Base-by-base conservation (phyloP, 1,284 basidiomycete species). In the Tylopilus orsonianus region DNA sequence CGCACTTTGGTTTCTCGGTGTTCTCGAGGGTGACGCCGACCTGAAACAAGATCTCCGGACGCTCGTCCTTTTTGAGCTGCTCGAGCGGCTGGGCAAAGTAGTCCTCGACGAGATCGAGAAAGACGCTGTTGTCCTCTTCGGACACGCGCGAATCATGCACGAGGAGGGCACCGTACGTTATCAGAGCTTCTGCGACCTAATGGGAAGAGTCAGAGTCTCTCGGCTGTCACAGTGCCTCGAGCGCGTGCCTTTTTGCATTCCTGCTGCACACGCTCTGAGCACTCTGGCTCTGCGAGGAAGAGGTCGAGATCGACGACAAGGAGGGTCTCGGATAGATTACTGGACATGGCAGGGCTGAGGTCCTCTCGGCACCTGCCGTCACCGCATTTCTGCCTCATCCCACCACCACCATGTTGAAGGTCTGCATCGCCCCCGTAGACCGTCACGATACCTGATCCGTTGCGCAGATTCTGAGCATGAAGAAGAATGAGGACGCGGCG, bases 401-500 rank as follows among this genome's bases (percentile, higher is more conserved):
- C 49, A 57, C 50, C 52, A 58, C 22, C 49, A 55, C 54, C 50
- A 75, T 75, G 74, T 70, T 75, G 62, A 75, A 76, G 70, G 74
- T 75, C 48, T 49, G 70, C 58, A 22, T 4, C 23, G 26, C n/a
- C 50, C 13, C 27, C 30, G 5, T 22, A 16, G 42, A 34, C 34
- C 3, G 2, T 5, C 10, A 6, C 36, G 37, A 43, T 44, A 46
- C 4, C 48, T 54, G 36, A 59, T 44, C 37, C 18, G 20, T 44
- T 32, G 33, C 30, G 19, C 60, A 97, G 94, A 96, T 97, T 64
- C 97, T 94, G 89, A 91, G 85, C 59, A 90, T 97, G 85, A 97
- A 97, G 84, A 96, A 97, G 85, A 90, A 84, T 62, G 90, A 95
- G 75, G 90, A 95, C 66, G 90, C 90, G 49, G 90, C 91, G 46